A percentile compares a stretch with the other conserved stretches of the same genome.
These are phyloP conservation scores for Solanum lignicaule DNA, from an alignment of 257 asterid species.

Conservation along the genomic window DNA sequence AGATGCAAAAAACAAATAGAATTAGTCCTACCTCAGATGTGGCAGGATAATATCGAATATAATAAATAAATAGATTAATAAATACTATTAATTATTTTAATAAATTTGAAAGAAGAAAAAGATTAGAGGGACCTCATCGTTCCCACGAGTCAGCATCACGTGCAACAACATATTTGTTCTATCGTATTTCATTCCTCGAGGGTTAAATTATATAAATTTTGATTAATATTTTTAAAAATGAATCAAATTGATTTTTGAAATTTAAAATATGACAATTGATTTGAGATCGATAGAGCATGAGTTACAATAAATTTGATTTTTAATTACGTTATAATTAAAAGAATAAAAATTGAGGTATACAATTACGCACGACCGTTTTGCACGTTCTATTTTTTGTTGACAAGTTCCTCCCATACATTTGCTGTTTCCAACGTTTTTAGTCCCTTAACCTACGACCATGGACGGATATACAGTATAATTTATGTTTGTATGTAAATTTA, in stretches of 20 bases:
- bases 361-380: too few relatives aligned
- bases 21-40: not conserved
- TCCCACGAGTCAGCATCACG: conserved; percentile 11
- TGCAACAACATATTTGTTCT: not conserved
- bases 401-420: too few relatives aligned
- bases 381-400: too few relatives aligned
- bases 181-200: too few relatives aligned
- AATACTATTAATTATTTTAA: not conserved
- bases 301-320: too few relatives aligned
- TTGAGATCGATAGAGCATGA: not conserved
- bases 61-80: not conserved
- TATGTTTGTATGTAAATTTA: too few relatives aligned
- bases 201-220: too few relatives aligned
- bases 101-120: not conserved
- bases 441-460: not conserved
- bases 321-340: not conserved
- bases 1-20: not conserved
- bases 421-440: not conserved
- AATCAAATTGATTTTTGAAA: too few relatives aligned
- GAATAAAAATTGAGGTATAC: not conserved
- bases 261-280: too few relatives aligned
- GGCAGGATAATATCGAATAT: conserved; percentile 20
- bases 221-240: too few relatives aligned
- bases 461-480: not conserved
- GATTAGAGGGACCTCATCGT: not conserved